Base-by-base conservation (phyloP, 2,329 filamentous ascomycete genomes). In the Fusarium anguioides region DNA sequence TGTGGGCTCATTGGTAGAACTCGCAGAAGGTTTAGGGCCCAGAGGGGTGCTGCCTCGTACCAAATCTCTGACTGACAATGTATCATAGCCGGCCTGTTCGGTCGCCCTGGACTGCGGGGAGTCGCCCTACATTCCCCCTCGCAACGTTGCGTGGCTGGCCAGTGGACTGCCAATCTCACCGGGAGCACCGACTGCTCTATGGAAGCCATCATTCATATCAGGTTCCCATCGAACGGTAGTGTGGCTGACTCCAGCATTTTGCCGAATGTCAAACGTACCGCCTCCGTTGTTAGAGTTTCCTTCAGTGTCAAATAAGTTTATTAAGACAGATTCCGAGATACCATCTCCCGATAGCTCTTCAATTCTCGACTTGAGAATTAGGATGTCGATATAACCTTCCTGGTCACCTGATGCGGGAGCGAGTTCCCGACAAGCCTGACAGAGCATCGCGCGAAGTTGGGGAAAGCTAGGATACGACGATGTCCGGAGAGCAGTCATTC, bases 221-320 rank as follows among this genome's bases (percentile, higher is more conserved):
- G 85, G 81, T 55, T 90, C 83, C 79, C 86, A 89, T 17, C 86
- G 82, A 49, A 90, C 83, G 8, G 72, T n/a, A n/a, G n/a, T 70
- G 35, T 77, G 75, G 57, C 78, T 78, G n/a, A 72, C 67, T 2
- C 56, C 59, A n/a, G 62, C 63, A 46, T 87, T 85, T 36, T 84
- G 83, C 62, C 85, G 86, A 65, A 91, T 84, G 31, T 91, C 88
- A 74, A 99, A 96, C 24, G 86, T 90, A n/a, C 96, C 96, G 41
- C 95, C 95, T 42, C 96, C 96, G 72, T 98, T 98, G 60, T 90
- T 88, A 4, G 82, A 76, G 72, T 91, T 96, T 57, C 96, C 96
- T 76, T 97, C 93, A 1, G 95, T 97, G 72, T 98, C 95, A 76
- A 92, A 96, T 59, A 96, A 90, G 57, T 92, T 89, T 36, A 95